Conservation (phyloP, 2,329 filamentous ascomycete genomes). For the Venturia carpophila region DNA sequence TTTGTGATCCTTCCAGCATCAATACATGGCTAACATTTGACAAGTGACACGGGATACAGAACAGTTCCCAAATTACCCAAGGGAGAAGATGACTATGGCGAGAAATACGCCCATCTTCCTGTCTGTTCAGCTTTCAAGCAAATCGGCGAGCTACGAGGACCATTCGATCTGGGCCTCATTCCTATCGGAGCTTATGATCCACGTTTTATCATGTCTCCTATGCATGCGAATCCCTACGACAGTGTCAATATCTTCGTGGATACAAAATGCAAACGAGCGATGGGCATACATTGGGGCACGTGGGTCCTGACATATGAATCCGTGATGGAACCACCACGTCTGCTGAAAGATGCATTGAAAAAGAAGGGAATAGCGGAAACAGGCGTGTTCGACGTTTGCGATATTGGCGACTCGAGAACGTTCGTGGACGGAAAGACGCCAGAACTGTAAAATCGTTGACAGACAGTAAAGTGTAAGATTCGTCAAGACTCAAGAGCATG, state of each 20-base stretch:
- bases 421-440: constrained; percentile 37
- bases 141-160: constrained; percentile 71
- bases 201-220: constrained; percentile 62
- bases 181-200: constrained; percentile 86
- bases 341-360: constrained; percentile 64
- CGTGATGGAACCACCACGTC: constrained; percentile 69
- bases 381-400: constrained; percentile 73
- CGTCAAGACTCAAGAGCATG: neutral
- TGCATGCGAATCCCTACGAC: constrained; percentile 84
- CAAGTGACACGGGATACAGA: constrained; percentile 85
- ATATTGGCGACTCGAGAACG: constrained; percentile 75
- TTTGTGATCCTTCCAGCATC: constrained; percentile 20
- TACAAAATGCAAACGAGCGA: constrained; percentile 65
- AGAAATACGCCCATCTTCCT: constrained; percentile 56
- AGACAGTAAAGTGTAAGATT: neutral
- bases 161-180: constrained; percentile 85
- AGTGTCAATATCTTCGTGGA: constrained; percentile 84
- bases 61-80: constrained; percentile 58
- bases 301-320: constrained; percentile 84
- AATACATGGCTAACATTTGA: neutral
- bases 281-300: constrained; percentile 86
- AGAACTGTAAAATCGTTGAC: neutral
- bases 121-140: constrained; percentile 76
- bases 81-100: constrained; percentile 62
- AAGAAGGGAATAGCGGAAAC: constrained; percentile 59